Evolutionary conservation across 768 basidiomycete species (phyloP), one percentile per base, ranked within the genome.

Genomic region (Naganishia antarctica): DNA sequence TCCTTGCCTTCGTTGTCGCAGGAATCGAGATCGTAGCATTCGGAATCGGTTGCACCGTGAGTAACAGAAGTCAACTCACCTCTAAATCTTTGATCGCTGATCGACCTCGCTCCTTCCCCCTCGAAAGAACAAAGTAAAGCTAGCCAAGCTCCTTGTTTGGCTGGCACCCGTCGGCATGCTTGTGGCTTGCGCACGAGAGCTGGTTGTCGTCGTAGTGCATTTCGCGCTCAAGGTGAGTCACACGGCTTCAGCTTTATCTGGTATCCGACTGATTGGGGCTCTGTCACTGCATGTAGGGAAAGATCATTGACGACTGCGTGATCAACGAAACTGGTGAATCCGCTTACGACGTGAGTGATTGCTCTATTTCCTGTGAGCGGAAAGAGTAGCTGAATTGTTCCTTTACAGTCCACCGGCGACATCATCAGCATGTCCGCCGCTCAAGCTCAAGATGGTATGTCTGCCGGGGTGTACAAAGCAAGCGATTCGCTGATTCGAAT

Each of bases 221-320:
- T 73, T 70, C 53, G 51, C 68, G 11, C 47, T 71, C 50, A 75
- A 74, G 68, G 72, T 72, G 34, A 66, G 46, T 44, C 44, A 45
- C 34, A 21, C 46, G 18, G 4, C 5, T n/a, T 8, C 28, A 16
- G n/a, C 18, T 11, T 9, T 3, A 12, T 40, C 34, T 13, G 25
- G 2, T 12, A 11, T 1, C 12, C n/a, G 23, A 21, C 18, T 34
- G 18, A 37, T 16, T 11, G 34, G 13, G 18, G 32, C 18, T 12
- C 4, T 21, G 37, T 31, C n/a, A 48, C 28, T 12, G 37, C 13
- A 16, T 15, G 25, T 53, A 72, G 71, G 59, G 37, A 6, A 68
- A 70, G 28, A 29, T 74, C 7, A 71, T 76, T 45, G 46, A 66
- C 8, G 72, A 73, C 58, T 76, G 74, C 59, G 65, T 67, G 21